Evolutionary conservation across 352 stramenopile genomes (phyloP), one percentile per base, ranked within the genome.

Genomic region (Pythium diclinum): DNA sequence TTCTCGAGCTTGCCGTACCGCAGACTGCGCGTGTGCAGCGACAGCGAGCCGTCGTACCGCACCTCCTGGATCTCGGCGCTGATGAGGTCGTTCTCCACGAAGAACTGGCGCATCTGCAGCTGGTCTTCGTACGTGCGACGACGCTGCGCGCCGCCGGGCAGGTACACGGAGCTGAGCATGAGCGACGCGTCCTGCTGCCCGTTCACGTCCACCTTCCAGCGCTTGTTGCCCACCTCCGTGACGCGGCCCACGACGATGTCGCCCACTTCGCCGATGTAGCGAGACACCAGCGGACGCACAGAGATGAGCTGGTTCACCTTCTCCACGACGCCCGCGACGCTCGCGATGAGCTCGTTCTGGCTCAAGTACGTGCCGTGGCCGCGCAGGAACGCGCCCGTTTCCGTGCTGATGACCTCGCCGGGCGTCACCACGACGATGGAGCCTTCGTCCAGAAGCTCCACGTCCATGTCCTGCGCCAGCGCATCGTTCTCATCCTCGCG

Each of bases 161-260:
- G 73, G 69, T 97, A 98, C 54, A 99, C 92, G 25, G 91, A 95
- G 67, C 85, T 96, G 19, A 99, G 84, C 76, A 97, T 89, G 40
- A 99, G 82, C 63, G 76, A 79, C 10, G 78, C 83, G 69, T 92
- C 84, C 61, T 93, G 83, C 67, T 92, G 84, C 46, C 85, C 84
- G 55, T 92, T 90, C 57, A 97, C 79, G 71, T 98, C 92, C 30
- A 99, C 95, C 56, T 96, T 98, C 96, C 96, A 99, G 53, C 92
- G 82, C 64, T 97, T 98, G 56, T 82, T 93, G 57, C 76, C 91
- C 25, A 99, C 95, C 48, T 97, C 90, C 0, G 89, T 84, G 28
- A 99, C 88, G 46, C 95, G 84, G n/a, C 96, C 96, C 0, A 99
- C 91, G 16, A 99, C 86, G 30, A 99, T 90, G 87, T 99, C 97